phyloP scores from a whole-genome alignment of 352 stramenopile species.

The Globisporangium yorkense region DNA sequence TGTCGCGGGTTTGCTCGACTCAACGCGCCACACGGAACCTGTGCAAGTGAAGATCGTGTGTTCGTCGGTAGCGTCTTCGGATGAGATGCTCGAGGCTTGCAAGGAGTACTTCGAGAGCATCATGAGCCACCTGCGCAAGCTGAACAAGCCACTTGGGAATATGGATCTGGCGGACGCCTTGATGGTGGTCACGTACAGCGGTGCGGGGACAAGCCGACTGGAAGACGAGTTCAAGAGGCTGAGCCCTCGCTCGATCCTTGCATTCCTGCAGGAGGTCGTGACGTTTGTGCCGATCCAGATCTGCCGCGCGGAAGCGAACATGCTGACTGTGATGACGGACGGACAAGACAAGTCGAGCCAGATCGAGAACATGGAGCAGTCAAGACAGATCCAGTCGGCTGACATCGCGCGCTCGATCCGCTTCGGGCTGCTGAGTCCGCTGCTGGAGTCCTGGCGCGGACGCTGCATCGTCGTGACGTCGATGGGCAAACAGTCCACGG shows the following conservation, averaged over 20 bases:
- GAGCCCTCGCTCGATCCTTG: not conserved
- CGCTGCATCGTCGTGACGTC: constrained; percentile 14
- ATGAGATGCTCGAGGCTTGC: constrained; percentile 1
- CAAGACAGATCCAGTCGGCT: constrained; percentile 13
- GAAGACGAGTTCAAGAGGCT: no score
- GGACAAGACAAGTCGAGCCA: constrained; percentile 32
- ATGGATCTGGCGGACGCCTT: constrained; percentile 21
- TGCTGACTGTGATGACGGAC: constrained; percentile 47
- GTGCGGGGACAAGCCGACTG: no score
- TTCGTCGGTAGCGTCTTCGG: not conserved
- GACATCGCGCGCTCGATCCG: constrained; percentile 39
- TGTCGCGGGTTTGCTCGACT: constrained; percentile 2
- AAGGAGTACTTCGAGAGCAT: constrained; percentile 25
- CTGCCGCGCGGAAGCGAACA: constrained; percentile 57
- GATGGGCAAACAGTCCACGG: constrained; percentile 47
- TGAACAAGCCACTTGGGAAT: constrained; percentile 53
- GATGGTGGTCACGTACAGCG: constrained; percentile 2
- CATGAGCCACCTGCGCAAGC: constrained; percentile 44
- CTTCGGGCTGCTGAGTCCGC: constrained; percentile 11
- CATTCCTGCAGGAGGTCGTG: constrained; percentile 39
- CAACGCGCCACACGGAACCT: no score
- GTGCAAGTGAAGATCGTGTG: constrained; percentile 16
- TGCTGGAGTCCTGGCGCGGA: constrained; percentile 14
- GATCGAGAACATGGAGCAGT: constrained; percentile 16
- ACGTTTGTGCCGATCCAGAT: constrained; percentile 75